Evolutionary conservation across 75 land plant genomes (phyloP), one percentile per base, ranked within the genome.

Genomic region (Isoetes taiwanensis): DNA sequence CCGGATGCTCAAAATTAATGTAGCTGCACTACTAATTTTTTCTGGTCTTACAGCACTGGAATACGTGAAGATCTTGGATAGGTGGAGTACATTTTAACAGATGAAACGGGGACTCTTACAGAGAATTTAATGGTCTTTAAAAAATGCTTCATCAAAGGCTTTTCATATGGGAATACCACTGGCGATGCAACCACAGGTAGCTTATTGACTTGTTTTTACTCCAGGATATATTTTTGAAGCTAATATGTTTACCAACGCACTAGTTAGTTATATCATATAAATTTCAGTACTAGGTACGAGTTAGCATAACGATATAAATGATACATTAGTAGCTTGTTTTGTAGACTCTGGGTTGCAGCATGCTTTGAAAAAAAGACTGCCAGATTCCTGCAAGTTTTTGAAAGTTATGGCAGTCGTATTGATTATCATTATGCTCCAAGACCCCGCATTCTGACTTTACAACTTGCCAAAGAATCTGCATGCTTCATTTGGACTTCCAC

Each of bases 61-160:
- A 88, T 94, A 34, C 87, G 90, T 65, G 99, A 94, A 70, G 99
- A 94, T 63, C 61, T 94, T 64, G 99, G 96, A 5, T 96, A 94
- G 67, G 85, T 94, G 63, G 99, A 94, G 72, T 94, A 85, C 63
- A 89, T 94, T 43, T 63, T 94, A 64, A 94, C 99, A 23, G 99
- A 94, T 46, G 88, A 94, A 73, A 94, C 99, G 32, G 99, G 99
- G 11, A 94, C 99, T 5, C 81, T 94, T 17, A 94, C 99, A 46
- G 99, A 94, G 43, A 94, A 94, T 65, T 77, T 63, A 54, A 94
- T 94, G 99, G 71, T 84, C 30, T 94, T 94, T 42, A 84, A 77
- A 56, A 70, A 84, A 72, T 88, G 99, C 61, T 94, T 89, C 60
- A 82, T 94, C 35, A 76, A 65, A 52, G 99, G 99, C 4, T 53